Base-by-base conservation (phyloP, 169 alveolate species). In the Eimeria praecox region DNA sequence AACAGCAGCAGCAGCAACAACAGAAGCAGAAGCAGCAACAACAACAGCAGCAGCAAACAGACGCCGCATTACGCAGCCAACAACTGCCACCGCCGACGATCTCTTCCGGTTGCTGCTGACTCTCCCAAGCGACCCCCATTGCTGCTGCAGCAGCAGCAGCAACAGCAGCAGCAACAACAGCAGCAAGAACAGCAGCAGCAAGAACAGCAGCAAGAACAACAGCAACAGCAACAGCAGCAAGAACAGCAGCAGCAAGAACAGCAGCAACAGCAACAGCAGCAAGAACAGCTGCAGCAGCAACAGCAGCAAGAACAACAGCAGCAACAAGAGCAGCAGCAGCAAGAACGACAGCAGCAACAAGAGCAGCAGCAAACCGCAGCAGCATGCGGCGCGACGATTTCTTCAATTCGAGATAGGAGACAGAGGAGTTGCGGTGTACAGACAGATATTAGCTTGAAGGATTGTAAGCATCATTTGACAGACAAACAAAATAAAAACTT, bases 241-340 rank as follows among this genome's bases (percentile, higher is more conserved):
- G 75, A 62, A n/a, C 75, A 62, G 75, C 75, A 62, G 75, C 27
- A n/a, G 75, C 75, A 62, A 62, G 75, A 62, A n/a, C 75, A 64
- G 75, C 75, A 64, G 75, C 75, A 18, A 30, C 75, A 64, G 38
- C 75, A 64, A 22, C 75, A 1, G 33, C 75, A 64, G 75, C 75
- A 64, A 30, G 35, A 64, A 30, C 75, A 64, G 75, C n/a, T n/a
- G n/a, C n/a, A n/a, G n/a, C n/a, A n/a, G n/a, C n/a, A n/a, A 22
- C 75, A 64, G 75, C 75, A 18, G 35, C 75, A 18, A 64, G 40
- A 22, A 14, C 75, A 22, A 30, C 30, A 22, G 75, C 33, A 64
- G 75, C 14, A 16, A 18, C 14, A 10, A 64, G 75, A 64, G 75
- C 75, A 64, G 75, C 75, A 64, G 75, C 75, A 64, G 40, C 35